These are phyloP conservation scores for Blastobotrys arbuscula DNA, from an alignment of 1,139 yeast genomes.

Conservation along the genomic window DNA sequence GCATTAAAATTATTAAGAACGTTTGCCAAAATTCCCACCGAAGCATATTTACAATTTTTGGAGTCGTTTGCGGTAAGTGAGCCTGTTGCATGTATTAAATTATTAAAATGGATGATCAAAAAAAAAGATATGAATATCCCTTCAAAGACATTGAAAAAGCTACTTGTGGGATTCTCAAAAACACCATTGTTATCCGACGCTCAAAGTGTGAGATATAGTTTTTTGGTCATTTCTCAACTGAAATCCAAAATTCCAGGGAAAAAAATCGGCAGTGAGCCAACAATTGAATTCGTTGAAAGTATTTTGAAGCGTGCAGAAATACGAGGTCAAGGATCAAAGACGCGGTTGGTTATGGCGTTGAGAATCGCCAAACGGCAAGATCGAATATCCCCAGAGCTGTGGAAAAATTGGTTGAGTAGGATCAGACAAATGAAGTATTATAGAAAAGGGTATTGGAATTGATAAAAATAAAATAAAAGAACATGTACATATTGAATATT, in stretches of 20 bases:
- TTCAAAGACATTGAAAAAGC: constrained; percentile 14
- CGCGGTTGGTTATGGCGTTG: constrained; percentile 24
- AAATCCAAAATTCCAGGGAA: constrained; percentile 9
- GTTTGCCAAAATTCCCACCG: neutral
- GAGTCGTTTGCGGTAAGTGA: constrained; percentile 14
- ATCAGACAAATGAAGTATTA: constrained; percentile 19
- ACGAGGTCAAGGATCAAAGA: constrained; percentile 20
- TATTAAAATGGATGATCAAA: constrained; percentile 17
- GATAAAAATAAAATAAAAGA: neutral
- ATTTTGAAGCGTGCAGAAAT: constrained; percentile 17
- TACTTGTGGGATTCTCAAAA: constrained; percentile 17
- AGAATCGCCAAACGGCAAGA: constrained; percentile 18
- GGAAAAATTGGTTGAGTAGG: constrained; percentile 17
- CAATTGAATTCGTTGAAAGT: constrained; percentile 17
- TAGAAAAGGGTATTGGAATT: constrained; percentile 21
- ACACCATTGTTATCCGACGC: constrained; percentile 19
- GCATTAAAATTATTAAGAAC: neutral
- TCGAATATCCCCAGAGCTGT: constrained; percentile 15
- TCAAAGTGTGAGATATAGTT: constrained; percentile 16
- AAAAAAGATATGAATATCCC: constrained; percentile 12
- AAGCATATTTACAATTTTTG: constrained; percentile 15
- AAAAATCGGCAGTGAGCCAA: constrained; percentile 10
- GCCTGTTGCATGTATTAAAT: constrained; percentile 17
- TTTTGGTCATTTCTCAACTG: constrained; percentile 15
- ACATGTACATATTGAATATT: too few relatives aligned